phyloP scores from a whole-genome alignment of 2,329 filamentous ascomycete genomes.

The Fusarium proliferatum region DNA sequence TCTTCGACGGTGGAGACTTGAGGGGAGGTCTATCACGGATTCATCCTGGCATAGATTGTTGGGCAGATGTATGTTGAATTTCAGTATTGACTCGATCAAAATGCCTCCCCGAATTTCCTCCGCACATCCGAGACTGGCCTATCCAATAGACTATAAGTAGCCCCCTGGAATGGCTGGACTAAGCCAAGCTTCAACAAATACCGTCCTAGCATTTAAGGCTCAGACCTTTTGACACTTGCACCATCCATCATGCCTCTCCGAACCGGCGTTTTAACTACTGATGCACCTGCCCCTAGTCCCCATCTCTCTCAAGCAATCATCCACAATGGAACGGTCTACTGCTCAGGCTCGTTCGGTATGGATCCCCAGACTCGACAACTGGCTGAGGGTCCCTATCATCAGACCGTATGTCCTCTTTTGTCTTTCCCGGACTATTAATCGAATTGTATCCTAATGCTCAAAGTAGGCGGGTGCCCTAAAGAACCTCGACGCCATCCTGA shows the following conservation, averaged over 20 bases:
- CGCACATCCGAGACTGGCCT: background rate
- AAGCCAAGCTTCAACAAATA: too few species aligned
- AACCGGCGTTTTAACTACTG: background rate
- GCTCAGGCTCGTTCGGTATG: background rate
- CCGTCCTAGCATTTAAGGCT: too few species aligned
- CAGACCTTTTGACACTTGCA: too few species aligned
- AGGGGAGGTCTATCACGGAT: background rate
- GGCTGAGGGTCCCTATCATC: background rate
- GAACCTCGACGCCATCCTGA: background rate
- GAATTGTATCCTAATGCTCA: too few species aligned
- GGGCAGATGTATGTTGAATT: too few species aligned
- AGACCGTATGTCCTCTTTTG: background rate
- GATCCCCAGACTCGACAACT: background rate
- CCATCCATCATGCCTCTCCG: background rate
- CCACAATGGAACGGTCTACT: background rate
- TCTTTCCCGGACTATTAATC: too few species aligned
- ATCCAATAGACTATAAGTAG: too few species aligned
- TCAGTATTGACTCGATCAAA: background rate
- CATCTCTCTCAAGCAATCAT: background rate
- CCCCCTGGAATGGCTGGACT: too few species aligned
- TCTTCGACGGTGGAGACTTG: background rate
- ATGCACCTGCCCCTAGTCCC: background rate
- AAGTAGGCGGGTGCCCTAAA: background rate
- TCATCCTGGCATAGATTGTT: background rate
- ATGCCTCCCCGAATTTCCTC: background rate